Evolutionary conservation across 768 basidiomycete genomes (phyloP).

Genomic region (Kwoniella bestiolae): DNA sequence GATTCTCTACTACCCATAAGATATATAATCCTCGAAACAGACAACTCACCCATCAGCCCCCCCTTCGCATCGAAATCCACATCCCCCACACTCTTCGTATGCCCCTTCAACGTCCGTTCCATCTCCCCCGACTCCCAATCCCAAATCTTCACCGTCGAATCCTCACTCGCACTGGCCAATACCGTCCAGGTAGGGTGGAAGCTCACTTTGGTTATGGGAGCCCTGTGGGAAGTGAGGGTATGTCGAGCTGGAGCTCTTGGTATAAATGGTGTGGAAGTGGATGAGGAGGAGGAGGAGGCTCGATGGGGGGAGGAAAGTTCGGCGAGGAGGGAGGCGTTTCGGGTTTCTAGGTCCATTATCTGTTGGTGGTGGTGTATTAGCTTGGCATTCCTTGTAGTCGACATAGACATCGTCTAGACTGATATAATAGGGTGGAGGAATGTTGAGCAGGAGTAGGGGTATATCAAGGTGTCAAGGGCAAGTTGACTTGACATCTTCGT

Average conservation of each 20-base stretch:
- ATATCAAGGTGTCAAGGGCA: no score
- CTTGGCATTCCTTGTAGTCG: not conserved
- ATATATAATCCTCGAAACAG: not conserved
- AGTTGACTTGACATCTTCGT: no score
- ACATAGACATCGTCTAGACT: no score
- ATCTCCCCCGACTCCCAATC: constrained; percentile 96
- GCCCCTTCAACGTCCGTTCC: constrained; percentile 87
- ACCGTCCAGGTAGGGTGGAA: constrained; percentile 86
- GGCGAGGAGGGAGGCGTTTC: constrained; percentile 74
- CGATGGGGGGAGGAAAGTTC: constrained; percentile 66
- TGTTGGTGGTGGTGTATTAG: constrained; percentile 51
- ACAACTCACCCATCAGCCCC: constrained; percentile 70
- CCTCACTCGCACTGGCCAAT: constrained; percentile 83
- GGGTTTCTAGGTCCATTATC: constrained; percentile 94
- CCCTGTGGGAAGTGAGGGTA: constrained; percentile 75
- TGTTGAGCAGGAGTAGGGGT: no score
- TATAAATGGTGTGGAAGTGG: constrained; percentile 66
- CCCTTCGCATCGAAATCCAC: constrained; percentile 88
- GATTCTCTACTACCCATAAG: no score
- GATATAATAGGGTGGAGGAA: no score
- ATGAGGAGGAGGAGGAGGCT: constrained; percentile 60
- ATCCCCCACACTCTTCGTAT: constrained; percentile 85
- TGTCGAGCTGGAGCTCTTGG: constrained; percentile 81
- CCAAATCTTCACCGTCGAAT: constrained; percentile 90
- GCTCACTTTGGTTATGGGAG: constrained; percentile 74